Conservation (phyloP, 2,329 filamentous ascomycete species). For the Coniochaeta pulveracea region DNA sequence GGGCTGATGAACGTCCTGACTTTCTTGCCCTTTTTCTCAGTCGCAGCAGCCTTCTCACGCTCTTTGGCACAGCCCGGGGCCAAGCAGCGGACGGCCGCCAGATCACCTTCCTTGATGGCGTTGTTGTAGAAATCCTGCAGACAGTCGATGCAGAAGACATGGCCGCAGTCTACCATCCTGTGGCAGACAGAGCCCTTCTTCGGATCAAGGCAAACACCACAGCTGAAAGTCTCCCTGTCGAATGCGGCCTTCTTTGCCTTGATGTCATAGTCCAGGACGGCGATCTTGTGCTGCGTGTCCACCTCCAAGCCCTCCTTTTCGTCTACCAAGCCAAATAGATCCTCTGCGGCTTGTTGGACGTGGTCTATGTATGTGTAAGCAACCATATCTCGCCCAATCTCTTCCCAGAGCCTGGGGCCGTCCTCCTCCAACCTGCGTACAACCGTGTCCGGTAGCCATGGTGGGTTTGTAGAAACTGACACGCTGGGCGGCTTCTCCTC, state of each 20-base stretch:
- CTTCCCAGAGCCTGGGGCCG: constrained; percentile 46
- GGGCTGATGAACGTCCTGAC: constrained; percentile 62
- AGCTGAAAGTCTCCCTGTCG: constrained; percentile 75
- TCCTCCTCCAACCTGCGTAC: constrained; percentile 39
- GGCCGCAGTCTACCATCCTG: constrained; percentile 68
- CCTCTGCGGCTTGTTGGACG: constrained; percentile 45
- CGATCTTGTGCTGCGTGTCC: constrained; percentile 49
- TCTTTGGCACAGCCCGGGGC: constrained; percentile 67
- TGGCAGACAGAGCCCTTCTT: constrained; percentile 82
- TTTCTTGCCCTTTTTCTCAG: constrained; percentile 42
- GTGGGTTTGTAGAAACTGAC: constrained; percentile 38
- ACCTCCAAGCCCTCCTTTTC: constrained; percentile 37
- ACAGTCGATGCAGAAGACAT: constrained; percentile 87
- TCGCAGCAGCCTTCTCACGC: constrained; percentile 23
- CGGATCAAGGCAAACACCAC: constrained; percentile 82
- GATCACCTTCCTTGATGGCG: constrained; percentile 75
- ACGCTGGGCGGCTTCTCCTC: constrained; percentile 36
- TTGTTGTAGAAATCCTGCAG: constrained; percentile 82
- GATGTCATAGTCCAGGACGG: constrained; percentile 68
- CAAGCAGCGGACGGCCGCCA: constrained; percentile 70
- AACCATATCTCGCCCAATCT: constrained; percentile 45
- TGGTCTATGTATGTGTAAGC: constrained; percentile 55
- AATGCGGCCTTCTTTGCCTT: constrained; percentile 65
- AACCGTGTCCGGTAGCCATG: constrained; percentile 41
- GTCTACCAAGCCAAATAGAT: constrained; percentile 47